These are phyloP conservation scores for Berberis vulgaris DNA, from an alignment of 164 flowering plant species.

Conservation along the genomic window DNA sequence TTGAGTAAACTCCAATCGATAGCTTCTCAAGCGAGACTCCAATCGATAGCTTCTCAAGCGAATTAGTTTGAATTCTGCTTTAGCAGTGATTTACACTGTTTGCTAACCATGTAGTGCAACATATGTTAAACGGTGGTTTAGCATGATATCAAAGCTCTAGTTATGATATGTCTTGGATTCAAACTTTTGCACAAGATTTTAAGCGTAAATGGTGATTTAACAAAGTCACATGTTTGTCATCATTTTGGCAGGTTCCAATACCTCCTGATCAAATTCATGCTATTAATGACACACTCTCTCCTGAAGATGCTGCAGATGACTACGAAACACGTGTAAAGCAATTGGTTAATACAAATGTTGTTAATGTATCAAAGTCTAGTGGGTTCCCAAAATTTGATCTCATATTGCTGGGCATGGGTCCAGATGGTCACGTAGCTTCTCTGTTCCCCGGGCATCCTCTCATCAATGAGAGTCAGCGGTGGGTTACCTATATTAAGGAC, in stretches of 20 bases:
- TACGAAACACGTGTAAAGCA: constrained; percentile 19
- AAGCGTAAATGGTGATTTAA: too few species aligned
- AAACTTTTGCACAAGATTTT: too few species aligned
- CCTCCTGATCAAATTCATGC: constrained; percentile 19
- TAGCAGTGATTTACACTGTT: too few species aligned
- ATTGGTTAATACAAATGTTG: constrained; percentile 7
- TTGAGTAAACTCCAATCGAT: too few species aligned
- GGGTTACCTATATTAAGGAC: constrained; percentile 22
- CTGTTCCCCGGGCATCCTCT: constrained; percentile 24
- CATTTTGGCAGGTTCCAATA: constrained; percentile 11
- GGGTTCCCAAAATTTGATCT: constrained; percentile 28
- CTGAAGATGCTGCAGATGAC: constrained; percentile 23
- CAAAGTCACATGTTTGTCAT: too few species aligned
- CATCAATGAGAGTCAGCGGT: constrained; percentile 15
- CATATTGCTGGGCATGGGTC: constrained; percentile 21
- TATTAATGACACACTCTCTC: constrained; percentile 16
- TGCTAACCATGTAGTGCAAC: too few species aligned
- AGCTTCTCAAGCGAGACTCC: too few species aligned
- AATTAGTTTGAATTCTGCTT: too few species aligned
- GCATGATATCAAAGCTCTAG: too few species aligned
- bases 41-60: too few species aligned
- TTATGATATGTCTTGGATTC: too few species aligned
- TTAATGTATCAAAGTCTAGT: constrained; percentile 9
- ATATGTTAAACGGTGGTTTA: too few species aligned
- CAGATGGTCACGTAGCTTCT: constrained; percentile 24